Conservation (phyloP, 2,329 filamentous ascomycete genomes). For the Verticillium longisporum region DNA sequence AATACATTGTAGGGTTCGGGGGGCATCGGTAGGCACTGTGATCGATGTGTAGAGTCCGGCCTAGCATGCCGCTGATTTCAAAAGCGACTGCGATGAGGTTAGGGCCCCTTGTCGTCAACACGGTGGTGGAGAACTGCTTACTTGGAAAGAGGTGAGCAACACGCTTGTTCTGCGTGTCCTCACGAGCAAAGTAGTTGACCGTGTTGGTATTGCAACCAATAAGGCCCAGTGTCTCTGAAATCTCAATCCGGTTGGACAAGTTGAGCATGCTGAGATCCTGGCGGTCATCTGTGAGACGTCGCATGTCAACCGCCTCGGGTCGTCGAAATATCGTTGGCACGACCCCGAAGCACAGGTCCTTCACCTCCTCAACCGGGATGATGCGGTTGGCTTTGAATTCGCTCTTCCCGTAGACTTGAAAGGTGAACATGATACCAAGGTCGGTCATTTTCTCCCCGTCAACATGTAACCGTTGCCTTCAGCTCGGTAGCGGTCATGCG, state of each 20-base stretch:
- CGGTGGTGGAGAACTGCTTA: constrained; percentile 17
- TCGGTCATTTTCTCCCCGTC: constrained; percentile 35
- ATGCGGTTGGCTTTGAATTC: constrained; percentile 42
- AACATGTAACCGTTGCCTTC: constrained; percentile 50
- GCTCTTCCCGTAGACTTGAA: constrained; percentile 42
- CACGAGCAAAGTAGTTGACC: constrained; percentile 32
- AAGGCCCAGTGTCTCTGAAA: constrained; percentile 43
- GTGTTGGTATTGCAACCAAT: constrained; percentile 49
- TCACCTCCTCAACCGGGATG: constrained; percentile 45
- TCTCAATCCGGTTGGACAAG: constrained; percentile 41
- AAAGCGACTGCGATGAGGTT: constrained; percentile 38
- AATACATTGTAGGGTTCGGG: constrained; percentile 48
- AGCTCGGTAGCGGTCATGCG: constrained; percentile 41
- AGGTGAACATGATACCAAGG: constrained; percentile 47
- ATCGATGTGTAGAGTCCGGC: constrained; percentile 39
- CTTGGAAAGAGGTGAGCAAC: constrained; percentile 44
- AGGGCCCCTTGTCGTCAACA: not conserved
- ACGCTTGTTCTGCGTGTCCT: constrained; percentile 22
- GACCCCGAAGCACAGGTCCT: constrained; percentile 48
- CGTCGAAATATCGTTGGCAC: constrained; percentile 46
- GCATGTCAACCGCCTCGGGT: constrained; percentile 24
- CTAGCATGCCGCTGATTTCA: constrained; percentile 53
- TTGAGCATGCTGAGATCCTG: constrained; percentile 35
- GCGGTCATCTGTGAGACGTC: constrained; percentile 33
- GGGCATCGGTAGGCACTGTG: constrained; percentile 45